Evolutionary conservation across 2,329 filamentous ascomycete genomes (phyloP).

Genomic region (Penicillium aurantiogriseum): DNA sequence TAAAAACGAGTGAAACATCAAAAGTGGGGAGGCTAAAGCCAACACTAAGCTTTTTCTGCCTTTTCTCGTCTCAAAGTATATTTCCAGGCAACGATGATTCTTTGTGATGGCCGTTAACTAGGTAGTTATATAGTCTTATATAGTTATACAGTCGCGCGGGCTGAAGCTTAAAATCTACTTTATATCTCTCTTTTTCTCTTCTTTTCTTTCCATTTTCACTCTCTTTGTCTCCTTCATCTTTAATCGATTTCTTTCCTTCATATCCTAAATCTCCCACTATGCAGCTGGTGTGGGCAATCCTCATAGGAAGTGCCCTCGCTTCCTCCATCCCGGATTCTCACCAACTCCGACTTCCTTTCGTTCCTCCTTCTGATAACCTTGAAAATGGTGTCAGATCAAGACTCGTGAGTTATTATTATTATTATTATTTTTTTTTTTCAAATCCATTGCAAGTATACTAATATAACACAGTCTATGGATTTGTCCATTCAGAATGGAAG

Average conservation of each 20-base stretch:
- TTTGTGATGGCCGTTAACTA: too few relatives aligned
- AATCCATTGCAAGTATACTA: neutral
- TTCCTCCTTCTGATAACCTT: constrained; percentile 7
- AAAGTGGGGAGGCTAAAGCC: too few relatives aligned
- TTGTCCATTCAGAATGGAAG: constrained; percentile 29
- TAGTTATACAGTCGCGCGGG: too few relatives aligned
- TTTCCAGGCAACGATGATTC: too few relatives aligned
- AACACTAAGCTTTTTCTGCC: neutral
- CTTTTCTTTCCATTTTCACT: neutral
- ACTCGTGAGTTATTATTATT: constrained; percentile 21
- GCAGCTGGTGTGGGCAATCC: constrained; percentile 14
- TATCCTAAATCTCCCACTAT: constrained; percentile 8
- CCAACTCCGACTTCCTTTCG: constrained; percentile 22
- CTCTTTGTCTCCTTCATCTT: neutral
- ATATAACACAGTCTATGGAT: constrained; percentile 25
- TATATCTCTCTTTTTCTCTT: neutral
- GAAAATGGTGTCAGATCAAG: constrained; percentile 11
- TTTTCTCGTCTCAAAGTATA: neutral
- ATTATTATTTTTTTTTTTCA: too few relatives aligned
- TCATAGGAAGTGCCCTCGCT: constrained; percentile 17
- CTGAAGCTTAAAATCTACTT: neutral
- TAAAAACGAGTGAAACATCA: neutral
- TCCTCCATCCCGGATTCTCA: constrained; percentile 15
- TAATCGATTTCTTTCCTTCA: neutral
- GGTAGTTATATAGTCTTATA: too few relatives aligned